A percentile compares a stretch with the other conserved stretches of the same genome.
These are phyloP conservation scores for Amanita pseudoporphyria DNA, from an alignment of 768 basidiomycete species.

Conservation along the genomic window DNA sequence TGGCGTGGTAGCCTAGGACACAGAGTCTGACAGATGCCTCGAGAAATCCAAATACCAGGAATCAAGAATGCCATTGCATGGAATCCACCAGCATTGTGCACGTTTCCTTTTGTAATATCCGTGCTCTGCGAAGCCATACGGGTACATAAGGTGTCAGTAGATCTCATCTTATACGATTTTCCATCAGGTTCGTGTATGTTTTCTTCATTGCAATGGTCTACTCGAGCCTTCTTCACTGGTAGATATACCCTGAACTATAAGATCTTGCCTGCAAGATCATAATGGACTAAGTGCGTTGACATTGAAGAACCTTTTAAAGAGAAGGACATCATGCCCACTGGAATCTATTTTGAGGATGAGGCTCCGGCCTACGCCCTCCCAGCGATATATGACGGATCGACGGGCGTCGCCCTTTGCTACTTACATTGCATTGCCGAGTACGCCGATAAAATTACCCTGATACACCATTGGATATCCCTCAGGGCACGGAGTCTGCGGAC, in stretches of 20 bases:
- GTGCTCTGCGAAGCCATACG: background rate
- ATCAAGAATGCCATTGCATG: too few relatives aligned
- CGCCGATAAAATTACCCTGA: constrained; percentile 33
- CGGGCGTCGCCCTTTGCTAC: constrained; percentile 23
- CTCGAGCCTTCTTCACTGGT: background rate
- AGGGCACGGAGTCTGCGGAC: constrained; percentile 22
- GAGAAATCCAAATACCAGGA: too few relatives aligned
- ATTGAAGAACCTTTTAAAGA: constrained; percentile 20
- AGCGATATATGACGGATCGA: constrained; percentile 31
- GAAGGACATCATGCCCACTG: constrained; percentile 21
- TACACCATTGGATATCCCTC: constrained; percentile 22
- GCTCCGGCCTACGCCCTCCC: constrained; percentile 29
- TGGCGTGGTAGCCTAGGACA: too few relatives aligned
- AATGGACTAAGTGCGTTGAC: constrained; percentile 34
- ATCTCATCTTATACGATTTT: constrained; percentile 37
- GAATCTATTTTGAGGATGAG: constrained; percentile 16
- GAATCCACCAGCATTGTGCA: too few relatives aligned
- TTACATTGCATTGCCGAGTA: constrained; percentile 32
- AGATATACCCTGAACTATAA: constrained; percentile 14
- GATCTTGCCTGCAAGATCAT: constrained; percentile 24
- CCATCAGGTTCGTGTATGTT: constrained; percentile 24
- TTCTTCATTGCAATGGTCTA: background rate
- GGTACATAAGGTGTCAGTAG: constrained; percentile 2
- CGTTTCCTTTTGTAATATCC: too few relatives aligned
- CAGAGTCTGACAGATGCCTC: too few relatives aligned